Evolutionary conservation across 108 stramenopile species (phyloP).

Genomic region (Cylindrotheca fusiformis): DNA sequence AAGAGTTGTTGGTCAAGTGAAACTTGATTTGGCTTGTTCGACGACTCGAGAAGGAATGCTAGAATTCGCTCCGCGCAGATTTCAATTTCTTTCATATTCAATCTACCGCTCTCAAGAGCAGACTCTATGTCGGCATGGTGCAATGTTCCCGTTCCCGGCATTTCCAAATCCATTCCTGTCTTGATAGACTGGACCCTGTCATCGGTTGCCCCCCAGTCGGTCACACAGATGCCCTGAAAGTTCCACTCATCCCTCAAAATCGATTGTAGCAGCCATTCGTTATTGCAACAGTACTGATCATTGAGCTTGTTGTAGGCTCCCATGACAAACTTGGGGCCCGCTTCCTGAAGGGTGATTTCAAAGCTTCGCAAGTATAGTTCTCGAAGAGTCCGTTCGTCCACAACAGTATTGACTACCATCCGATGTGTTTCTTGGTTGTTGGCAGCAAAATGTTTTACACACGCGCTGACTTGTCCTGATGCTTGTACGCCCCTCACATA

Average conservation of each 20-base stretch:
- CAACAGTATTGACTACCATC: slow-evolving; percentile 39
- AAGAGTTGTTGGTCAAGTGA: background rate
- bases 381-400: slow-evolving; percentile 64
- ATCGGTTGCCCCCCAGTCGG: slow-evolving; percentile 76
- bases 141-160: slow-evolving; percentile 53
- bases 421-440: slow-evolving; percentile 73
- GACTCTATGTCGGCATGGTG: slow-evolving; percentile 18
- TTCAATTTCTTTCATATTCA: slow-evolving; percentile 5
- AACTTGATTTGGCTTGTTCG: background rate
- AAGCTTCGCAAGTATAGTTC: slow-evolving; percentile 64
- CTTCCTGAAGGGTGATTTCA: slow-evolving; percentile 23
- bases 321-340: slow-evolving; percentile 37
- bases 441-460: slow-evolving; percentile 61
- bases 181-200: slow-evolving; percentile 33
- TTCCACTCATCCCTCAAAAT: slow-evolving; percentile 54
- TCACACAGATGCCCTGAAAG: slow-evolving; percentile 58
- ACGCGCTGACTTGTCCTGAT: slow-evolving; percentile 43
- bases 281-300: slow-evolving; percentile 61
- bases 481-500: slow-evolving; percentile 51
- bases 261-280: slow-evolving; percentile 26
- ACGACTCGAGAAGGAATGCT: slow-evolving; percentile 8
- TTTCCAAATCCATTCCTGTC: slow-evolving; percentile 73
- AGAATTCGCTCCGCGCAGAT: slow-evolving; percentile 24
- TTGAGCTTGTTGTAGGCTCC: slow-evolving; percentile 60
- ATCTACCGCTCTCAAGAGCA: slow-evolving; percentile 8